phyloP scores from a whole-genome alignment of 441 rosid species.

The Bruguiera hainesii region DNA sequence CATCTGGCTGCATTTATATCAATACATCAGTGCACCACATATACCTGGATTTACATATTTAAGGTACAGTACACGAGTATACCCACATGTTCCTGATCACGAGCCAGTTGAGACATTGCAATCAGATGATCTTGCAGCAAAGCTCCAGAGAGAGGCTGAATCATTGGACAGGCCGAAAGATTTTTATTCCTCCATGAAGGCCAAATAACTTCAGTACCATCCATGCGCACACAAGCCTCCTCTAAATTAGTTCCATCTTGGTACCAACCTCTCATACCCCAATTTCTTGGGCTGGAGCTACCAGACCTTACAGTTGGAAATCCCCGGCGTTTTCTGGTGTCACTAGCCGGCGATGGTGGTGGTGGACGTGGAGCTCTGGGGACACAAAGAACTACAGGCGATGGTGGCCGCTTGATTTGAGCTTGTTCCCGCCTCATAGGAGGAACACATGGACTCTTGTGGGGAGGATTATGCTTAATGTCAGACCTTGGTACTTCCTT shows the following conservation, averaged over 20 bases:
- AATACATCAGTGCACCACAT: constrained; percentile 24
- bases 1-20: constrained; percentile 74
- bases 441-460: constrained; percentile 81
- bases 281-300: constrained; percentile 98
- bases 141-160: constrained; percentile 88
- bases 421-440: constrained; percentile 76
- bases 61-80: constrained; percentile 11
- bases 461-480: constrained; percentile 59
- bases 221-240: constrained; percentile 60
- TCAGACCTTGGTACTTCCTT: constrained; percentile 72
- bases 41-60: constrained; percentile 16
- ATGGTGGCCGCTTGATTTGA: constrained; percentile 92
- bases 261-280: constrained; percentile 92
- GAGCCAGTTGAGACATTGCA: constrained; percentile 86
- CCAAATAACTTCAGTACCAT: constrained; percentile 91
- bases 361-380: constrained; percentile 96
- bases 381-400: constrained; percentile 95
- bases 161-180: constrained; percentile 68
- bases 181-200: constrained; percentile 95
- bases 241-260: constrained; percentile 72
- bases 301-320: constrained; percentile 98
- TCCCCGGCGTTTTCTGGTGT: constrained; percentile 85
- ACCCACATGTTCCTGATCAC: constrained; percentile 95
- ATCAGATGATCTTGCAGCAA: constrained; percentile 81
- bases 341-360: constrained; percentile 89